Base-by-base conservation (phyloP, 352 stramenopile genomes). In the Globisporangium polare region DNA sequence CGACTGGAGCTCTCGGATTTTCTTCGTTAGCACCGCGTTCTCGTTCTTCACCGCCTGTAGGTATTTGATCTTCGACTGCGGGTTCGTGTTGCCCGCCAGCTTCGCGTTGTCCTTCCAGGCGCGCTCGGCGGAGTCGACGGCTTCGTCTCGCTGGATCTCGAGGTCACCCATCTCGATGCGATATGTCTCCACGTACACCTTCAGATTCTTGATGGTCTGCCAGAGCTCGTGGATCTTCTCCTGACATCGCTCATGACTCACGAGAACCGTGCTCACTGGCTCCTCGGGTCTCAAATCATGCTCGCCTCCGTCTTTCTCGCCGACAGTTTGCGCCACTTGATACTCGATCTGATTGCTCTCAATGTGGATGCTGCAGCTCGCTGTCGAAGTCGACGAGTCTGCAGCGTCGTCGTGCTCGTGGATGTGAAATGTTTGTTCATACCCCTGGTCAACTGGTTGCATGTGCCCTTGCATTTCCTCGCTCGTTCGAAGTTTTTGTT, bases 51-150 rank as follows among this genome's bases (percentile, higher is more conserved):
- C 51, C 26, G 78, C 62, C 65, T 90, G 68, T 22, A 90, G 39
- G 60, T 92, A 92, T 69, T 82, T 80, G 67, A 90, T 92, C 55
- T 82, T 81, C 62, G 86, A 76, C 58, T 89, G 78, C 5, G 74
- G 72, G 62, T 92, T 90, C 64, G 67, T 74, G 49, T 83, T 88
- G 13, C 83, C 71, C 0, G 74, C 79, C 0, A 92, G 65, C 53
- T 74, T 77, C 1, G 75, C 66, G 56, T 88, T 92, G 41, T 86
- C 63, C 15, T 71, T 62, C 73, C 82, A 83, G 42, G 80, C 83
- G 27, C 66, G 70, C 39, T 90, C 71, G 1, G 77, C 78, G 0
- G 80, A 86, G 15, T 60, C 63, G 17, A 84, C 67, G 0, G 80
- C 83, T 31, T 90, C 79, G 53, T 90, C 76, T 2, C 79, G 79